Percentiles rank a stretch among this genome's conserved stretches.
These are phyloP conservation scores for Picochlorum costavermella DNA, from an alignment of 139 green algal species.

Conservation along the genomic window DNA sequence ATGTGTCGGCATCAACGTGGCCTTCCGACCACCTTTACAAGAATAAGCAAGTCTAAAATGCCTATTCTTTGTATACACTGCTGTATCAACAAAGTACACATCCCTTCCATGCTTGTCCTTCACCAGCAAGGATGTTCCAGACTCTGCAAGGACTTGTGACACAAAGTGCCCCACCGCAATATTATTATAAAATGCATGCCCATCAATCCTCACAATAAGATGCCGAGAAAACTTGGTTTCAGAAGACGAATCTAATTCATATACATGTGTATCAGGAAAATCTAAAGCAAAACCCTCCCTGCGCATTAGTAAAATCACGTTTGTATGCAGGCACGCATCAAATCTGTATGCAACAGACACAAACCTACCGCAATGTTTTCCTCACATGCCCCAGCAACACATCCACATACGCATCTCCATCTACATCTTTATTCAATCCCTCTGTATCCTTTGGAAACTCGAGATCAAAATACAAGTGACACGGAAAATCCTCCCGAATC, in stretches of 20 bases:
- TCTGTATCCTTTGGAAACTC: constrained; percentile 42
- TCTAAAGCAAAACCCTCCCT: neutral
- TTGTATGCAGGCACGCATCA: neutral
- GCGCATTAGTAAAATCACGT: neutral
- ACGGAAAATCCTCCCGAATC: constrained; percentile 54
- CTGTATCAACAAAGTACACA: constrained; percentile 49
- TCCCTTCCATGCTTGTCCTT: constrained; percentile 4
- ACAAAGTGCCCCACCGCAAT: constrained; percentile 39
- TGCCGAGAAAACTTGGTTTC: constrained; percentile 72
- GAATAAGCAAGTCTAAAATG: constrained; percentile 64
- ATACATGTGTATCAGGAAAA: constrained; percentile 19
- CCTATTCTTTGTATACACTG: constrained; percentile 67
- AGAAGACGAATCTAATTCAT: constrained; percentile 66
- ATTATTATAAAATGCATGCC: constrained; percentile 52
- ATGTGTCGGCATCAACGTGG: constrained; percentile 39
- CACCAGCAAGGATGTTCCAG: constrained; percentile 21
- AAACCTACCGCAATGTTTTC: neutral
- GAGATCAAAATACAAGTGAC: constrained; percentile 86
- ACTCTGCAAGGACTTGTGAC: constrained; percentile 15
- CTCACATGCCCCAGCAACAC: constrained; percentile 38
- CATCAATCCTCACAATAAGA: constrained; percentile 57
- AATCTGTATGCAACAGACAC: constrained; percentile 3
- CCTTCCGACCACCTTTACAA: constrained; percentile 63
- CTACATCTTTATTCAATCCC: constrained; percentile 38
- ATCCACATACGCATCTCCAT: constrained; percentile 47